Evolutionary conservation across 768 basidiomycete species (phyloP), one percentile per base, ranked within the genome.

Genomic region (Phanerodontia chrysosporium): DNA sequence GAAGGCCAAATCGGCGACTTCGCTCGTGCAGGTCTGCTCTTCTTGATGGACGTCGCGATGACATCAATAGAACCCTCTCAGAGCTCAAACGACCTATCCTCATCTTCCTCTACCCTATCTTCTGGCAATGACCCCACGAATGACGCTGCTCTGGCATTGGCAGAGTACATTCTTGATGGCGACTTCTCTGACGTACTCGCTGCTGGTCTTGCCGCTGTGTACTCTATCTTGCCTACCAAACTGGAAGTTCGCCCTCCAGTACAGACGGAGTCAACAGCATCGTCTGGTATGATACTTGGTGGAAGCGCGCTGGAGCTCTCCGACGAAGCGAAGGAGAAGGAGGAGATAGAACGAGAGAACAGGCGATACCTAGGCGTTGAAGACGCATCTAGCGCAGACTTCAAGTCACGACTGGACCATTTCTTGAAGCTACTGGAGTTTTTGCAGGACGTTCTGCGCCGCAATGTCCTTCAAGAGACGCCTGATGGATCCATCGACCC

Each of bases 111-210:
- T 12, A 39, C 52, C 1, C 16, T 39, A 6, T 21, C 52, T 5
- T 53, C 52, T 42, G 25, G 16, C 32, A 62, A 67, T 18, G 92
- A 96, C 69, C 87, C 94, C 2, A 82, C 92, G 44, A 83, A 83
- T 29, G 93, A 95, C 67, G 92, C 93, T 1, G 89, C 90, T 1
- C 78, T 95, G 45, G 90, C 92, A 8, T 77, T 98, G 39, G 92
- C 92, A 21, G 93, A 95, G 69, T 97, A 93, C 69, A 91, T 98
- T 53, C 81, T 97, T 18, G 92, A 96, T 67, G 92, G 95, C n/a
- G 96, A 98, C 72, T 96, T 97, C 70, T 92, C 94, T n/a, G 95
- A 98, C 63, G 96, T 98, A 12, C 83, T 98, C 48, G 93, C 88
- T 18, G 96, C 96, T 2, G 94, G 95, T 16, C 71, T 98, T 12